These are phyloP conservation scores for Penicillium cinerascens DNA, from an alignment of 495 filamentous ascomycete species.

Conservation along the genomic window DNA sequence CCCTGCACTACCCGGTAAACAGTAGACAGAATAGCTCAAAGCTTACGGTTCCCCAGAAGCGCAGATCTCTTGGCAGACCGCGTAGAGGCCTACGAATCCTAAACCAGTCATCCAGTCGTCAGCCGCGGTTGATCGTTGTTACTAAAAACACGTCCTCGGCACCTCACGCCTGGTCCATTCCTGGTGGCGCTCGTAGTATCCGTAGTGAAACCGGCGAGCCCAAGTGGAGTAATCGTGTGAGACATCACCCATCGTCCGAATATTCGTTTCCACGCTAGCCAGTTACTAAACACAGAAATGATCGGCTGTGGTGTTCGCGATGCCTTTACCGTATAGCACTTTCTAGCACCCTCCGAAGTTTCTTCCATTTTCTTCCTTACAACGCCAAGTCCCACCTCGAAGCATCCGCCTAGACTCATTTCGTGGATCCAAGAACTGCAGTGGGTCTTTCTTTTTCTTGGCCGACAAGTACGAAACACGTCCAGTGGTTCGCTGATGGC, in stretches of 20 bases:
- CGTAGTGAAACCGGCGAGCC: background rate
- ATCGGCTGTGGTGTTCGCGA: background rate
- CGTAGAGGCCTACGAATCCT: constrained; percentile 20
- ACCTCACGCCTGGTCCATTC: background rate
- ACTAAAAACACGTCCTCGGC: background rate
- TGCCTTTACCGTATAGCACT: background rate
- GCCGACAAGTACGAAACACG: background rate
- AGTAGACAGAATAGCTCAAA: background rate
- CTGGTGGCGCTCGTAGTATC: background rate
- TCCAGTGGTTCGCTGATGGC: background rate
- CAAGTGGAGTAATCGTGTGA: background rate
- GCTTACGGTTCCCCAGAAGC: background rate
- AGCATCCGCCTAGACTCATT: background rate
- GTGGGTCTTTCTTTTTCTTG: background rate
- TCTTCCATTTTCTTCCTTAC: background rate
- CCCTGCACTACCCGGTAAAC: too few species aligned
- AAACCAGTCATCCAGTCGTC: background rate
- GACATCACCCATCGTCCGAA: background rate
- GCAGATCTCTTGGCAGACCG: constrained; percentile 15
- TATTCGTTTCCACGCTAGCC: background rate
- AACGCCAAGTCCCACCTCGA: background rate
- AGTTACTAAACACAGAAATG: background rate
- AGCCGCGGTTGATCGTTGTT: background rate
- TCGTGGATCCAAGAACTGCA: background rate
- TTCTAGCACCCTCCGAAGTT: background rate